A percentile compares a stretch with the other conserved stretches of the same genome.
These are phyloP conservation scores for Sisymbrium altissimum DNA, from an alignment of 345 rosid genomes.

Conservation along the genomic window DNA sequence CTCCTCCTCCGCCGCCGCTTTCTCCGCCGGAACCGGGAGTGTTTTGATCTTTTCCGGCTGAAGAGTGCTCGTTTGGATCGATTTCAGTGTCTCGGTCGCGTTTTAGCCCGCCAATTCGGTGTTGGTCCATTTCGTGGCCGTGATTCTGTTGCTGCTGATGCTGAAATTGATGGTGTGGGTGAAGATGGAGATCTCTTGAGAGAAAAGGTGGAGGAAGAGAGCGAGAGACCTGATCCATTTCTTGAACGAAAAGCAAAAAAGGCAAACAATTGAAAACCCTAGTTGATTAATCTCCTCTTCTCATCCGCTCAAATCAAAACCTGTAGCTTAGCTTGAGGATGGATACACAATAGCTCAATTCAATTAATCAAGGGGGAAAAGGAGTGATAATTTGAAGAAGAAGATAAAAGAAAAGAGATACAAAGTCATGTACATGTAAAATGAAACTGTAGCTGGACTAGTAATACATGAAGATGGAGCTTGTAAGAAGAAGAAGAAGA, in stretches of 20 bases:
- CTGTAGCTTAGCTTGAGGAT: conserved; percentile 9
- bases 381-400: neutral
- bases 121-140: conserved; percentile 36
- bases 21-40: conserved; percentile 32
- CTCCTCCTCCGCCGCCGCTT: conserved; percentile 44
- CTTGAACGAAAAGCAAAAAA: conserved; percentile 5
- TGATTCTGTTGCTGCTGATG: conserved; percentile 54
- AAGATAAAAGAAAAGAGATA: neutral
- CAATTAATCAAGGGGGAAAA: neutral
- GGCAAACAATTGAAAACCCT: conserved; percentile 19
- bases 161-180: conserved; percentile 61
- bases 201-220: conserved; percentile 88
- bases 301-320: neutral
- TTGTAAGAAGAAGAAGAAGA: conserved; percentile 16
- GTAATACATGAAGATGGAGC: conserved; percentile 36
- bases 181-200: conserved; percentile 75
- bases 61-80: conserved; percentile 22
- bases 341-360: conserved; percentile 4
- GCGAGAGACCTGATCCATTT: conserved; percentile 75
- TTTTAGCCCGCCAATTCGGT: conserved; percentile 54
- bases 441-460: conserved; percentile 28
- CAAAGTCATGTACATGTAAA: conserved; percentile 24
- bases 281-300: conserved; percentile 15
- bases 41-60: conserved; percentile 42
- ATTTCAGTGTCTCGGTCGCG: conserved; percentile 58